Evolutionary conservation across 768 basidiomycete genomes (phyloP).

Genomic region (Suillus plorans): DNA sequence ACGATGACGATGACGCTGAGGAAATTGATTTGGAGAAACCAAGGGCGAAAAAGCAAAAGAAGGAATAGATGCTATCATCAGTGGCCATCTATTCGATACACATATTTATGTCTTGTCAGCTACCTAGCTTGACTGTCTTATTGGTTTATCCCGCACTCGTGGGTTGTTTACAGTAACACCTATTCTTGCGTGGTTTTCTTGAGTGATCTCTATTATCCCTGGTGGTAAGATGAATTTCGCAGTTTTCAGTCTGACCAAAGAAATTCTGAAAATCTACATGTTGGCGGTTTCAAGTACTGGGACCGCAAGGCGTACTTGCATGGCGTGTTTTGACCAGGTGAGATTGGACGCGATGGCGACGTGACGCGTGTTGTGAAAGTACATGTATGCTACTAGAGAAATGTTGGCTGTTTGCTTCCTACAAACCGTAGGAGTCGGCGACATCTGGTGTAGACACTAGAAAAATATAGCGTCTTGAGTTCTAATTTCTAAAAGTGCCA

Average conservation of each 20-base stretch:
- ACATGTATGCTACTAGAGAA: not conserved
- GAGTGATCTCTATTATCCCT: not conserved
- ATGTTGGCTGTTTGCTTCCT: not conserved
- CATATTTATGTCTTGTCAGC: conserved; percentile 29
- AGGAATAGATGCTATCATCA: conserved; percentile 25
- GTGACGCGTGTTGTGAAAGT: not conserved
- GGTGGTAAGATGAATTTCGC: not conserved
- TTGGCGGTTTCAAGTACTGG: not conserved
- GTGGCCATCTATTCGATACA: conserved; percentile 11
- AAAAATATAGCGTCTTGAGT: not conserved
- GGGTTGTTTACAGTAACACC: conserved; percentile 7
- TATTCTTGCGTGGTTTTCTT: not conserved
- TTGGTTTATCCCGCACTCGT: conserved; percentile 1
- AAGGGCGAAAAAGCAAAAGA: conserved; percentile 68
- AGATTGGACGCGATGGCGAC: too few species aligned
- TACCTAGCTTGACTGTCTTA: conserved; percentile 10
- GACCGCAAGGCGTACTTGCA: too few species aligned
- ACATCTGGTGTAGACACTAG: not conserved
- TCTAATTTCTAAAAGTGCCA: not conserved
- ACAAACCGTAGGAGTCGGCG: not conserved
- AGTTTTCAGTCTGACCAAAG: not conserved
- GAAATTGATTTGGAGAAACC: conserved; percentile 91
- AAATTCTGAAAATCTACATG: not conserved
- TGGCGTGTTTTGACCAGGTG: too few species aligned
- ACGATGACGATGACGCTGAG: conserved; percentile 76